Percentiles rank a stretch among this genome's conserved stretches.
Evolutionary conservation across 2,329 filamentous ascomycete genomes (phyloP).

Genomic region (Fusarium pseudoanthophilum): DNA sequence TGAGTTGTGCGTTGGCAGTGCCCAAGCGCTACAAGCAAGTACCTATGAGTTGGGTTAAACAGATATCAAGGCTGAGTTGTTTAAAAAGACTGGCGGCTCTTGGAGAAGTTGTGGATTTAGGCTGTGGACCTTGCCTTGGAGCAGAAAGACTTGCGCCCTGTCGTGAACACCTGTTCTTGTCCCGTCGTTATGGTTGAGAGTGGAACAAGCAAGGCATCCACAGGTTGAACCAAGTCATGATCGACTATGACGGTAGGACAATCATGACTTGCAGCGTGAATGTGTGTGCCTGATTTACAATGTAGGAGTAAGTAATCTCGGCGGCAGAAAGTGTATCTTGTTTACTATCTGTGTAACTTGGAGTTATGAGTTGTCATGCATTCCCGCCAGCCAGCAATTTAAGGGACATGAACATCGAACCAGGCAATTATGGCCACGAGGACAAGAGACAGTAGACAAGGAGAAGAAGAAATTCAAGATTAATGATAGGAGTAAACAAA

Average conservation of each 20-base stretch:
- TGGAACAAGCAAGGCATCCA: constrained; percentile 24
- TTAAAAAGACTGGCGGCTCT: neutral
- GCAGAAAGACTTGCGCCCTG: neutral
- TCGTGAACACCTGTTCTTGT: constrained; percentile 11
- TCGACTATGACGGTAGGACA: constrained; percentile 23
- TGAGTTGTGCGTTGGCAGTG: constrained; percentile 36
- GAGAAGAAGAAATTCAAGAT: neutral
- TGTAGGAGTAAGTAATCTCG: neutral
- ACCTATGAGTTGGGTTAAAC: constrained; percentile 1
- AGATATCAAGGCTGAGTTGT: constrained; percentile 10
- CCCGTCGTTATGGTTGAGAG: constrained; percentile 31
- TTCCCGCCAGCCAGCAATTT: constrained; percentile 21
- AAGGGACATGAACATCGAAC: constrained; percentile 4
- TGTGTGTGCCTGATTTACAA: constrained; percentile 1
- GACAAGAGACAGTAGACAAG: constrained; percentile 1
- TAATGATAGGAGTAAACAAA: constrained; percentile 7
- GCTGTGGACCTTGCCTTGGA: constrained; percentile 6
- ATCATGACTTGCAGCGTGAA: constrained; percentile 29
- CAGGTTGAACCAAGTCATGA: constrained; percentile 26
- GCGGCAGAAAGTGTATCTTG: constrained; percentile 6
- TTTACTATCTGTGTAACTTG: constrained; percentile 30
- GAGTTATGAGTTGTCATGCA: constrained; percentile 46
- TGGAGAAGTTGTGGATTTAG: neutral
- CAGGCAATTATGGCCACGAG: constrained; percentile 39
- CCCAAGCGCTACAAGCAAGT: constrained; percentile 21